Evolutionary conservation across 352 stramenopile species (phyloP), one percentile per base, ranked within the genome.

Genomic region (Pythium phragmitis): DNA sequence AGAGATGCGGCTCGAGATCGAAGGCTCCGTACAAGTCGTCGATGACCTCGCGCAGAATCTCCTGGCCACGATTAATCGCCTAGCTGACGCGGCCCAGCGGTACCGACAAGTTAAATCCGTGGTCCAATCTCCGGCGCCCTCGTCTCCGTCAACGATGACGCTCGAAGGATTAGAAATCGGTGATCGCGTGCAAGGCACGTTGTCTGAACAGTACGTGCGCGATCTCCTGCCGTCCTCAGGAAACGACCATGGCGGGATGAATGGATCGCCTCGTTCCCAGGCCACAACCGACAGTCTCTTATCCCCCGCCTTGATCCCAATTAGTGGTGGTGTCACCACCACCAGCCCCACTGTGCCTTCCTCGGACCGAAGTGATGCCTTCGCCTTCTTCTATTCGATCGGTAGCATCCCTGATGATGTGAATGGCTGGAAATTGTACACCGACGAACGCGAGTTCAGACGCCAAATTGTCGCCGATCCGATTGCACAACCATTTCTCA

Each of bases 341-440:
- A 30, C 48, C 21, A 68, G 62, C 17, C 62, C 62, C 23, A 37
- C 47, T 2, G 54, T 63, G 6, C 62, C 50, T 6, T 46, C 64
- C 6, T 71, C 36, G 4, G 80, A 93, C 49, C 59, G 79, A 21
- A 89, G 82, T 50, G 82, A 80, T 16, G 76, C 64, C 5, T 94
- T 94, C 67, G 83, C 83, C 2, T 91, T 85, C 68, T 78, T 76
- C 17, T 91, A 92, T 63, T 73, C 65, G 9, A 64, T 88, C 16
- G 65, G 66, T 8, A 57, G 69, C 33, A 37, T 81, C 14, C 57
- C 73, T 23, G 49, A 74, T 4, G 80, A 90, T 34, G 51, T 77
- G 14, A 76, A 94, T 70, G 86, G 86, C 12, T 95, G 86, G 86
- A 79, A 88, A 57, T 46, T 95, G 19, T 92, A 88, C 57, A 60